Evolutionary conservation across 1,139 yeast species (phyloP), one percentile per base, ranked within the genome.

Genomic region (Yamadazyma spencermartinsiae): DNA sequence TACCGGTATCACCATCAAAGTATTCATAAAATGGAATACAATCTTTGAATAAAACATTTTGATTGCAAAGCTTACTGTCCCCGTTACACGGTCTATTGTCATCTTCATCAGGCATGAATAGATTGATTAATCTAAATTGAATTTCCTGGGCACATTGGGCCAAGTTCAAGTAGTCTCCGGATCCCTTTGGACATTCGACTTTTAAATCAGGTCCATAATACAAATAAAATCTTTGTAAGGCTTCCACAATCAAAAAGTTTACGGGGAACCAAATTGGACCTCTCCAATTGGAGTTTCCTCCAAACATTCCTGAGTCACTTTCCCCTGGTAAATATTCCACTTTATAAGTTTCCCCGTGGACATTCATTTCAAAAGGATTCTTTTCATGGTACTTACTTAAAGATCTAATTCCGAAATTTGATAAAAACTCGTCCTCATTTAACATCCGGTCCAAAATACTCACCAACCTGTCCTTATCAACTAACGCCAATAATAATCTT

Each of bases 181-280:
- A 83, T 1, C 95, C 95, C 44, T 79, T 83, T 13, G 98, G 98
- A 61, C 94, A 87, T 63, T 89, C 96, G 35, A 90, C 86, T 61
- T 86, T 86, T 55, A 90, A 76, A 34, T 77, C 82, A 15, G 92
- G 82, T 13, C 98, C 98, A 59, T 89, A 89, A 68, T 89, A 90
- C 60, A 90, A 71, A 63, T 84, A 89, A 60, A 88, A 89, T 54
- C 96, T 75, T 61, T 90, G 95, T 51, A 90, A 72, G 0, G 96
- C 82, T 66, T 90, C 98, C 42, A 89, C 89, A 36, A 90, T 69
- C 48, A 90, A 68, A 63, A 90, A 90, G 56, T 86, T 89, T 10
- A 89, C 88, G 17, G 98, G 96, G 72, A 90, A 88, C 98, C 98
- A 90, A 55, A 90, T 88, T n/a, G 98, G 97, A 4, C 98, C 98